A percentile compares a stretch with the other conserved stretches of the same genome.
Evolutionary conservation across 805 yeast genomes (phyloP).

Genomic region (Wickerhamomyces ciferrii): DNA sequence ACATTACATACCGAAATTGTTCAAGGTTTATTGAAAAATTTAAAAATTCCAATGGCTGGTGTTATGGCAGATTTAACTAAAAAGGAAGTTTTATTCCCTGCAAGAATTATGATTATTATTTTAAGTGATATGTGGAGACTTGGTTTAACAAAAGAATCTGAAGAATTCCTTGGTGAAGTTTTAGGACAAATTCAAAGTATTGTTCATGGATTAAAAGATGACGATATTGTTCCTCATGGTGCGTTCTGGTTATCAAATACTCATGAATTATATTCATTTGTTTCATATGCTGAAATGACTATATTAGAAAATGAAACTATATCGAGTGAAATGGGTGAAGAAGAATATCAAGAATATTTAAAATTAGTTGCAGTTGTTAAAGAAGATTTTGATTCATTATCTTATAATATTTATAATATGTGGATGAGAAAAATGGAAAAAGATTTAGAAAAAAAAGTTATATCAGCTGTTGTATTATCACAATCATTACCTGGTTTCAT

Average conservation of each 20-base stretch:
- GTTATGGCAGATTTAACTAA: constrained; percentile 78
- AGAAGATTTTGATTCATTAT: constrained; percentile 89
- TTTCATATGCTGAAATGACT: constrained; percentile 89
- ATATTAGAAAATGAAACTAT: constrained; percentile 78
- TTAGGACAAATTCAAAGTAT: constrained; percentile 81
- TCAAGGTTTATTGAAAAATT: constrained; percentile 77
- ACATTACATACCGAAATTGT: constrained; percentile 77
- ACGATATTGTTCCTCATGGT: constrained; percentile 83
- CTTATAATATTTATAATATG: constrained; percentile 90
- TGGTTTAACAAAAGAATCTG: constrained; percentile 89
- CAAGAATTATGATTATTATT: constrained; percentile 87
- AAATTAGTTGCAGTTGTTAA: constrained; percentile 85
- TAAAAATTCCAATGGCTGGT: constrained; percentile 81
- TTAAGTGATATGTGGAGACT: constrained; percentile 98
- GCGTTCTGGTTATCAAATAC: constrained; percentile 98
- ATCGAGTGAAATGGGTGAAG: constrained; percentile 79
- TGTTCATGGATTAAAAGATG: constrained; percentile 76
- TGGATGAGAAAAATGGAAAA: constrained; percentile 96
- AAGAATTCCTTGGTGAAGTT: constrained; percentile 84
- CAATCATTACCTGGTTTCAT: constrained; percentile 95
- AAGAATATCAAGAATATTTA: constrained; percentile 85
- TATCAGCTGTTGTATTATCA: constrained; percentile 91
- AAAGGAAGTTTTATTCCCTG: constrained; percentile 93
- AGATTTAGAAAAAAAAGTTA: constrained; percentile 82
- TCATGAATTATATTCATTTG: constrained; percentile 92